A percentile compares a stretch with the other conserved stretches of the same genome.
phyloP scores from a whole-genome alignment of 768 basidiomycete genomes.

The Naganishia onofrii region DNA sequence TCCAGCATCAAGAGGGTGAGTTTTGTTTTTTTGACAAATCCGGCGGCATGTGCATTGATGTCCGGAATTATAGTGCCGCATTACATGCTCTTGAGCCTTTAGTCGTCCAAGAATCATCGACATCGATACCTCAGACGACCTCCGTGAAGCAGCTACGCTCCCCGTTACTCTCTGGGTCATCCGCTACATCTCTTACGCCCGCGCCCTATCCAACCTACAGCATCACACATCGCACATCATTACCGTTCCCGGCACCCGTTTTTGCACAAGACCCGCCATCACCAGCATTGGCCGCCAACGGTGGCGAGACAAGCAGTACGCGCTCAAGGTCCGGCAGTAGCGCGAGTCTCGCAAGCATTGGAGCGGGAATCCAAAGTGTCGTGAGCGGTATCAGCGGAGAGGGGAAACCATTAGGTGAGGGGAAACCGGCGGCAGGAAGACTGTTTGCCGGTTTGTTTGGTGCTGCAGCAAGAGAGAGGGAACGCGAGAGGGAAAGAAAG shows the following conservation, averaged over 20 bases:
- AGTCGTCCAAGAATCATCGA: conserved; percentile 34
- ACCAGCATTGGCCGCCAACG: conserved; percentile 20
- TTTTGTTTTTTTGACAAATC: too few relatives aligned
- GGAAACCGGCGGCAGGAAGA: conserved; percentile 54
- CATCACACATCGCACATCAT: conserved; percentile 5
- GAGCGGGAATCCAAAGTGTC: conserved; percentile 14
- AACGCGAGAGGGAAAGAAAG: neutral
- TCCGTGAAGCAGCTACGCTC: conserved; percentile 34
- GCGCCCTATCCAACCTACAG: neutral
- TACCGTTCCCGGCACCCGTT: conserved; percentile 28
- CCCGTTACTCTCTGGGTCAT: conserved; percentile 12
- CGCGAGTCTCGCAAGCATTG: conserved; percentile 27
- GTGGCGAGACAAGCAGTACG: neutral
- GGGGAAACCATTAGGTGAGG: neutral
- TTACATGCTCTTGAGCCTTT: conserved; percentile 45
- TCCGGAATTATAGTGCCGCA: conserved; percentile 23
- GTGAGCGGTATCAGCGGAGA: conserved; percentile 18
- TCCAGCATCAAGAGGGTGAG: conserved; percentile 33
- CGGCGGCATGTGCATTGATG: neutral
- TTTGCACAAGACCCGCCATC: conserved; percentile 16
- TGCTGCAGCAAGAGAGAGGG: neutral
- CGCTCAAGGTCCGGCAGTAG: conserved; percentile 29
- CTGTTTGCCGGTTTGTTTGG: conserved; percentile 68
- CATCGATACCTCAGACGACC: conserved; percentile 56
- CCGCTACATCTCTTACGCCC: conserved; percentile 9